phyloP scores from a whole-genome alignment of 495 filamentous ascomycete species.

The Tuber melanosporum region DNA sequence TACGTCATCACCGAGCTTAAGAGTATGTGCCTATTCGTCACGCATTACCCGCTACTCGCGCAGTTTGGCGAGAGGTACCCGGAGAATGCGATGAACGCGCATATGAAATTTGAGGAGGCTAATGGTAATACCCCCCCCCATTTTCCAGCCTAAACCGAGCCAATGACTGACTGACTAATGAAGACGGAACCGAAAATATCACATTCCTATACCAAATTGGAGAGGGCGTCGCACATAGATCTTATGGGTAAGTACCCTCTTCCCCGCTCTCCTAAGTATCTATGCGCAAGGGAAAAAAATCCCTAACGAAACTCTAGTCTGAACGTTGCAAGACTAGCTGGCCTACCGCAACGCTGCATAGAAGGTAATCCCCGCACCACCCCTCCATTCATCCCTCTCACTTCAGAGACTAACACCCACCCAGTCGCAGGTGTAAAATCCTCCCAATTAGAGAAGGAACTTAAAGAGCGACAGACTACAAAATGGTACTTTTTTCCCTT shows the following conservation, averaged over 20 bases:
- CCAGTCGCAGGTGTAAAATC: slow-evolving; percentile 66
- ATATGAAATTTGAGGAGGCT: slow-evolving; percentile 47
- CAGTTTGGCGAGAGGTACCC: slow-evolving; percentile 60
- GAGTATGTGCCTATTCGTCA: slow-evolving; percentile 87
- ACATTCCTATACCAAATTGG: slow-evolving; percentile 78
- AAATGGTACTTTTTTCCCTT: slow-evolving; percentile 16
- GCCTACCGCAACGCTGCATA: slow-evolving; percentile 66
- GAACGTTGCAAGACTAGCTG: slow-evolving; percentile 84
- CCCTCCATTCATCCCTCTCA: not conserved
- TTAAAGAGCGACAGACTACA: slow-evolving; percentile 53
- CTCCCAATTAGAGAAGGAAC: slow-evolving; percentile 66
- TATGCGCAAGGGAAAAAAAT: not conserved
- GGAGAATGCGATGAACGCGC: slow-evolving; percentile 43
- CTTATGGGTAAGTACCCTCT: slow-evolving; percentile 56
- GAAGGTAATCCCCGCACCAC: slow-evolving; percentile 43
- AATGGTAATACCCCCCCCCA: not conserved
- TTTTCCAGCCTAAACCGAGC: slow-evolving; percentile 4
- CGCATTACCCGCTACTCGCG: slow-evolving; percentile 86
- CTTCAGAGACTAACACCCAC: not conserved
- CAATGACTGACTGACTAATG: slow-evolving; percentile 28
- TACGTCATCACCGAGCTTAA: slow-evolving; percentile 66
- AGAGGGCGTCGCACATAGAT: slow-evolving; percentile 84
- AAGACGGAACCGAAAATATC: slow-evolving; percentile 49
- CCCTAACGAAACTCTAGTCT: slow-evolving; percentile 43
- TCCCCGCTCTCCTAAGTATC: not conserved